Percentiles rank a stretch among this genome's conserved stretches.
These are phyloP conservation scores for Pittosporum tobira DNA, from an alignment of 129 eudicot species.

Conservation along the genomic window DNA sequence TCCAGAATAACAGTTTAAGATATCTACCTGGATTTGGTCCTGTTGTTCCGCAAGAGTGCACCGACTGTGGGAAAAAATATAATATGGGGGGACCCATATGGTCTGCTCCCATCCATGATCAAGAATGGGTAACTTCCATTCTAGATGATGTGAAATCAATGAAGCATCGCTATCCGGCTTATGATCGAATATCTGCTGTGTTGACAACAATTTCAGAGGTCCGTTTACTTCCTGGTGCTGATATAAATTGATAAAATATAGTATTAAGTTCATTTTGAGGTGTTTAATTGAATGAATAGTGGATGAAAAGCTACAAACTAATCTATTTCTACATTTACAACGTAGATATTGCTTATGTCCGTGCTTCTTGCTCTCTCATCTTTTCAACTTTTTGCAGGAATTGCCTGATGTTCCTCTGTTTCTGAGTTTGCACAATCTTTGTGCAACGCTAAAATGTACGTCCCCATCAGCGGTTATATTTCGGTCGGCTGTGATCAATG, in stretches of 20 bases:
- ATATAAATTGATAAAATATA: too few relatives aligned
- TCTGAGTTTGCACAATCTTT: conserved; percentile 87
- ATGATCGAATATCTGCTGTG: conserved; percentile 70
- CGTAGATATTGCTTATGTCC: background rate
- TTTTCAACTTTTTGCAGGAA: conserved; percentile 44
- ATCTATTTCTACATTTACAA: too few relatives aligned
- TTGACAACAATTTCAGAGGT: conserved; percentile 95
- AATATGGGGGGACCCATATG: conserved; percentile 98
- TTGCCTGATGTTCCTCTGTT: conserved; percentile 90
- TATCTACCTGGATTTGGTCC: conserved; percentile 96
- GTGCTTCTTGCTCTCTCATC: background rate
- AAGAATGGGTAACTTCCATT: conserved; percentile 85
- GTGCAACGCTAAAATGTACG: conserved; percentile 88
- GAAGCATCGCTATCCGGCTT: conserved; percentile 84
- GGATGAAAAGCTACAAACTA: too few relatives aligned
- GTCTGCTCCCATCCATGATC: conserved; percentile 99
- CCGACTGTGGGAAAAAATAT: conserved; percentile 73
- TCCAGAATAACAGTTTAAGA: conserved; percentile 65
- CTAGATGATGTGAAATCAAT: conserved; percentile 61
- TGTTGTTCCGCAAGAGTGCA: conserved; percentile 71
- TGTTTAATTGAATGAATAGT: too few relatives aligned
- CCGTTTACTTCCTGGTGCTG: background rate
- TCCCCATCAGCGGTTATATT: conserved; percentile 88
- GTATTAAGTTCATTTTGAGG: too few relatives aligned
- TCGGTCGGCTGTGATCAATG: conserved; percentile 91